phyloP scores from a whole-genome alignment of 176 grass and related monocot genomes.

The Thalia dealbata region DNA sequence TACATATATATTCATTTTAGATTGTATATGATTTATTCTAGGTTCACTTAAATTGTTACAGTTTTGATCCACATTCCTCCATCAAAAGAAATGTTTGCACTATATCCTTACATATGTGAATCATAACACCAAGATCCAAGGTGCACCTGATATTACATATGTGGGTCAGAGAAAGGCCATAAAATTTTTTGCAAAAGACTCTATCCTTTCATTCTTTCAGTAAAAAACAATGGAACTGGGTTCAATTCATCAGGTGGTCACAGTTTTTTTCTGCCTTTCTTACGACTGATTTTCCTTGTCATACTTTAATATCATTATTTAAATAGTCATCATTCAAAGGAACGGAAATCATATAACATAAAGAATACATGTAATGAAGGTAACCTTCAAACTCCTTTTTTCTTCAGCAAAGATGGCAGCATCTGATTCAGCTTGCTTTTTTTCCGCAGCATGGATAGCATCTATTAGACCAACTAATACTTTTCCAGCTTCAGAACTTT shows the following conservation, averaged over 20 bases:
- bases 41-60: neutral
- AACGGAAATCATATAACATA: conserved; percentile 15
- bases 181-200: neutral
- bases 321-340: neutral
- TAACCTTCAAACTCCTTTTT: conserved; percentile 92
- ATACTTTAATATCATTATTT: neutral
- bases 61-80: neutral
- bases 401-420: conserved; percentile 88
- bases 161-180: neutral
- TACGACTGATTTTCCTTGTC: neutral
- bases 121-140: neutral
- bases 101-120: neutral
- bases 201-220: neutral
- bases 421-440: conserved; percentile 81
- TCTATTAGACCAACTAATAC: conserved; percentile 75
- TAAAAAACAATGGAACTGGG: neutral
- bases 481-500: conserved; percentile 49
- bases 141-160: neutral
- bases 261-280: neutral
- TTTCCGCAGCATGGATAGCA: conserved; percentile 89
- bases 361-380: conserved; percentile 1
- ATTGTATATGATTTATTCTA: neutral
- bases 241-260: neutral
- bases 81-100: neutral
- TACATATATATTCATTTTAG: neutral